Evolutionary conservation across 2,329 filamentous ascomycete genomes (phyloP), one percentile per base, ranked within the genome.

Genomic region (Allantophomopsis lycopodina): DNA sequence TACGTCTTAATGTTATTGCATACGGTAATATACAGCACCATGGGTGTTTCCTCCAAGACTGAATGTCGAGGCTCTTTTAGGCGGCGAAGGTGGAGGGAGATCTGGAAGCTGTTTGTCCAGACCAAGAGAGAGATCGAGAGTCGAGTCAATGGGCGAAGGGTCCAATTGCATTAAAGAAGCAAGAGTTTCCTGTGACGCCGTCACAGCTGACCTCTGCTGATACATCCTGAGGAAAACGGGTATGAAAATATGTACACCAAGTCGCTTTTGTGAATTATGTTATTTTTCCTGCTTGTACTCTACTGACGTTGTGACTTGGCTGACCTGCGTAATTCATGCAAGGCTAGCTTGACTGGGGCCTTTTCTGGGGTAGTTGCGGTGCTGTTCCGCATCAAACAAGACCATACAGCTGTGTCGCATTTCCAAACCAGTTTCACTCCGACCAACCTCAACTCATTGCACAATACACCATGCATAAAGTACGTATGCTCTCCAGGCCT

Each of bases 121-220:
- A 21, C 60, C 50, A 40, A 68, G 23, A 28, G 23, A 28, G 23
- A 28, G 23, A 28, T 28, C 23, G 23, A 28, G 60, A 36, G 59
- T 57, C 14, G 55, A 68, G 40, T 79, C 81, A 34, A 94, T 84
- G 0, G 87, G 88, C 16, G 78, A 77, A 3, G 88, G 88, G 39
- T 94, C 87, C 45, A 95, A 66, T 54, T 89, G 76, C 38, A 80
- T 70, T 42, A 94, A 70, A 33, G 80, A 80, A 42, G 76, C 62
- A 39, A 78, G 60, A 31, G 76, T 76, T 50, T 69, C 68, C 44
- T 65, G 60, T 34, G 68, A 73, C 44, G 60, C 64, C 39, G 55
- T 61, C 39, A 50, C 55, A 40, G 55, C 51, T 23, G 65, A 55
- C 18, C 58, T 56, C 41, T 53, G 51, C 28, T 52, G 44, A 40